Evolutionary conservation across 2,329 filamentous ascomycete species (phyloP).

Genomic region (Delphinella strobiligena): DNA sequence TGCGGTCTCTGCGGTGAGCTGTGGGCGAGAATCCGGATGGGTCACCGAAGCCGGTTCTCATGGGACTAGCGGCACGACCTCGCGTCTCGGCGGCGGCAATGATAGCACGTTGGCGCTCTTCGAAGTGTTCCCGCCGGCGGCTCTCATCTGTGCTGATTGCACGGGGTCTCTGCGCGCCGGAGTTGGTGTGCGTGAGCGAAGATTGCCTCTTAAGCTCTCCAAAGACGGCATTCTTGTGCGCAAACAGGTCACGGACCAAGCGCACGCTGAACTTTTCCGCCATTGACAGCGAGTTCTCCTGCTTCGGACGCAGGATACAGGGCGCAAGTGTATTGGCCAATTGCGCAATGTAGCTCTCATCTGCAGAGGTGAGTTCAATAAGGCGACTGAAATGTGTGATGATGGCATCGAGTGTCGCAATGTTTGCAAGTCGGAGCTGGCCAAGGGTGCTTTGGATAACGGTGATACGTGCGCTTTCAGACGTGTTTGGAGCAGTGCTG

Average conservation of each 20-base stretch:
- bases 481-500: constrained; percentile 62
- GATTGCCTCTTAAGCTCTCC: constrained; percentile 88
- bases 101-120: constrained; percentile 78
- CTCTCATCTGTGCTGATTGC: constrained; percentile 93
- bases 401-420: constrained; percentile 94
- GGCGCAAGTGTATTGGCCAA: constrained; percentile 67
- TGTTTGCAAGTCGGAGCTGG: constrained; percentile 89
- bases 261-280: constrained; percentile 90
- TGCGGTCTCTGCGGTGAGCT: constrained; percentile 66
- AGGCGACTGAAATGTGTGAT: constrained; percentile 97
- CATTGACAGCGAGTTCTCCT: constrained; percentile 82
- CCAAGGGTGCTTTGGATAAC: constrained; percentile 93
- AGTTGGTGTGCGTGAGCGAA: constrained; percentile 53
- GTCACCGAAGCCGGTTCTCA: constrained; percentile 8
- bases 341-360: constrained; percentile 68
- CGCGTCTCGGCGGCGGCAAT: constrained; percentile 40
- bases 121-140: constrained; percentile 85
- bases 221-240: constrained; percentile 91
- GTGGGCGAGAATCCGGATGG: constrained; percentile 11
- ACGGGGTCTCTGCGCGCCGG: constrained; percentile 51
- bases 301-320: constrained; percentile 76
- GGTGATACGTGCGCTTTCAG: constrained; percentile 68
- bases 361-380: constrained; percentile 91
- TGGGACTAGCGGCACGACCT: constrained; percentile 32
- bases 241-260: constrained; percentile 80